Percentiles rank a stretch among this genome's conserved stretches.
Evolutionary conservation across 768 basidiomycete species (phyloP).

Genomic region (Suillus alpinus): DNA sequence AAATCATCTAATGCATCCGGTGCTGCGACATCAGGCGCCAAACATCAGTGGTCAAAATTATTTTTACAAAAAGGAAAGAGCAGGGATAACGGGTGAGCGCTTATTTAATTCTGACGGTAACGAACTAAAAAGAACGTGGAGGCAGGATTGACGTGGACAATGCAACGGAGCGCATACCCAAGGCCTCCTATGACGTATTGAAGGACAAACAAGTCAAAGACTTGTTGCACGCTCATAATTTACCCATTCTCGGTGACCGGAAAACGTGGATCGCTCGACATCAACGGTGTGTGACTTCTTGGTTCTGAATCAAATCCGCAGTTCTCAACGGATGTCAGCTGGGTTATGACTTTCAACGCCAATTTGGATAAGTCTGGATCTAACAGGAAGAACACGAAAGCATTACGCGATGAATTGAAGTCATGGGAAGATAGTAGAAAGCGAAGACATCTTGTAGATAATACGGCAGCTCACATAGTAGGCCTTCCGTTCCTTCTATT

Average conservation of each 20-base stretch:
- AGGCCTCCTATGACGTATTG: constrained; percentile 60
- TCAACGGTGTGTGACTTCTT: constrained; percentile 42
- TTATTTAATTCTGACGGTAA: background rate
- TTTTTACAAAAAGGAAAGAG: constrained; percentile 41
- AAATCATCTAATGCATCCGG: constrained; percentile 16
- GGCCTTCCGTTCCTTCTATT: constrained; percentile 6
- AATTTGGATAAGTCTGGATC: constrained; percentile 57
- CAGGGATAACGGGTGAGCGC: constrained; percentile 30
- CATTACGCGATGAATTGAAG: constrained; percentile 52
- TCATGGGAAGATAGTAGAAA: constrained; percentile 56
- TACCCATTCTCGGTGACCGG: constrained; percentile 54
- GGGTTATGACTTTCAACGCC: constrained; percentile 68
- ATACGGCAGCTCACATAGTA: constrained; percentile 41
- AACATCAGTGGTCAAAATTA: constrained; percentile 44
- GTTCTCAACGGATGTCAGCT: constrained; percentile 38
- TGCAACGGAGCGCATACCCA: constrained; percentile 49
- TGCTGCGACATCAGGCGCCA: constrained; percentile 23
- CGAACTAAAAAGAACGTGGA: constrained; percentile 5
- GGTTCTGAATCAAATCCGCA: background rate
- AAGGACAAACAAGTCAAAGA: constrained; percentile 61
- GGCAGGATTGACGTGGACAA: constrained; percentile 29
- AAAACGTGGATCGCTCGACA: constrained; percentile 53
- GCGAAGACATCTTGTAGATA: constrained; percentile 33
- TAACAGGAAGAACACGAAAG: constrained; percentile 43
- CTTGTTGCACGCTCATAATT: constrained; percentile 47